Conservation (phyloP, 768 basidiomycete genomes). For the Boletus coccyginus region DNA sequence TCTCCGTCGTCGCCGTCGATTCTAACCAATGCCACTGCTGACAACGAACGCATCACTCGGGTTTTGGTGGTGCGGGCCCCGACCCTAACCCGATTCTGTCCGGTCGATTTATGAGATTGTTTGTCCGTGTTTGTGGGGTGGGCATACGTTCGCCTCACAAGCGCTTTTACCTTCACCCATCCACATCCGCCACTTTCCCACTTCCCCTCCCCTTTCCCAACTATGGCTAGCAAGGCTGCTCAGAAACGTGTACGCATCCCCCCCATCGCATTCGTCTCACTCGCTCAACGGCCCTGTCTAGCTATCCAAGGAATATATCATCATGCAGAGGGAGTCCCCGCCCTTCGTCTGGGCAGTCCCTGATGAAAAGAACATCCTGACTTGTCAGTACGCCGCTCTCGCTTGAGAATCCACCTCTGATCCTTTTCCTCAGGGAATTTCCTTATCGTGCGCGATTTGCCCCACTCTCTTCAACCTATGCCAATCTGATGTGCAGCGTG, state of each 20-base stretch:
- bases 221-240: slow-evolving; percentile 84
- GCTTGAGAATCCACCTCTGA: slow-evolving; percentile 9
- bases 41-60: too few species aligned
- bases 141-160: slow-evolving; percentile 22
- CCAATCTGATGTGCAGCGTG: slow-evolving; percentile 53
- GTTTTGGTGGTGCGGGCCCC: not conserved
- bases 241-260: slow-evolving; percentile 67
- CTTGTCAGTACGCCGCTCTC: slow-evolving; percentile 56
- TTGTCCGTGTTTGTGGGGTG: slow-evolving; percentile 27
- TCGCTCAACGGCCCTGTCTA: slow-evolving; percentile 27
- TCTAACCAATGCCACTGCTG: not conserved
- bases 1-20: not conserved
- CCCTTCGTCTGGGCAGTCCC: slow-evolving; percentile 96
- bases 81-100: slow-evolving; percentile 22
- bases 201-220: slow-evolving; percentile 1
- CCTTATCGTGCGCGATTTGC: slow-evolving; percentile 66
- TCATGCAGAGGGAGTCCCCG: slow-evolving; percentile 91
- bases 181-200: slow-evolving; percentile 11
- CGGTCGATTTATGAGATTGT: slow-evolving; percentile 2
- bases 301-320: slow-evolving; percentile 85
- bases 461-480: not conserved
- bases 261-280: slow-evolving; percentile 6
- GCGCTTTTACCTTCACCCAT: slow-evolving; percentile 23
- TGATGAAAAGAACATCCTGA: slow-evolving; percentile 96
- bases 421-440: slow-evolving; percentile 71